These are phyloP conservation scores for Apophysomyces variabilis DNA, from an alignment of 371 early-diverging fungal species.

Conservation along the genomic window DNA sequence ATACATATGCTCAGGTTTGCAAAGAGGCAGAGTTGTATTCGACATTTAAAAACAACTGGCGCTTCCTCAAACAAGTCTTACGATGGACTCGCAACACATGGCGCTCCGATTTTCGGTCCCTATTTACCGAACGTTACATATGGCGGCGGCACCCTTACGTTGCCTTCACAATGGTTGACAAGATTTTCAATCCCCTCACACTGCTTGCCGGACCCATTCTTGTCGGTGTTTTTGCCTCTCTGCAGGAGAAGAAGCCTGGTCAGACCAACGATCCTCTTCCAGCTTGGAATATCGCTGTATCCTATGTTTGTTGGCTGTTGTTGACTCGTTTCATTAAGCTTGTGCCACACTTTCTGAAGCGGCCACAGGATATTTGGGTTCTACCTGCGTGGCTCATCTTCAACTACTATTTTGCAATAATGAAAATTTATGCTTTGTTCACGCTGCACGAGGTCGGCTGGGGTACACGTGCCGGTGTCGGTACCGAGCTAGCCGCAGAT, in stretches of 20 bases:
- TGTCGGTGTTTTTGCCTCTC: slow-evolving; percentile 50
- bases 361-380: slow-evolving; percentile 61
- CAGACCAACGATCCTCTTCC: slow-evolving; percentile 27
- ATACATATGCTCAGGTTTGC: slow-evolving; percentile 69
- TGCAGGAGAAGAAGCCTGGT: slow-evolving; percentile 21
- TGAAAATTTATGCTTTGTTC: slow-evolving; percentile 60
- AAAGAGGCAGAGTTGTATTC: slow-evolving; percentile 70
- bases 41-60: slow-evolving; percentile 79
- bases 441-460: slow-evolving; percentile 66
- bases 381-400: slow-evolving; percentile 64
- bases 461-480: slow-evolving; percentile 67
- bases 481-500: slow-evolving; percentile 46
- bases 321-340: slow-evolving; percentile 65
- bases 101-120: slow-evolving; percentile 70
- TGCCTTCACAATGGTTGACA: slow-evolving; percentile 77
- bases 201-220: slow-evolving; percentile 69
- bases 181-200: slow-evolving; percentile 73
- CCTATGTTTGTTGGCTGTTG: slow-evolving; percentile 46
- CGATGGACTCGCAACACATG: slow-evolving; percentile 80
- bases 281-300: slow-evolving; percentile 22
- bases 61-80: slow-evolving; percentile 70
- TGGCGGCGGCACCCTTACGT: slow-evolving; percentile 73
- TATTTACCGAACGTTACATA: slow-evolving; percentile 65
- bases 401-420: slow-evolving; percentile 65
- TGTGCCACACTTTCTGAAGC: slow-evolving; percentile 58